Evolutionary conservation across 805 yeast genomes (phyloP).

Genomic region (Pichia kluyveri): DNA sequence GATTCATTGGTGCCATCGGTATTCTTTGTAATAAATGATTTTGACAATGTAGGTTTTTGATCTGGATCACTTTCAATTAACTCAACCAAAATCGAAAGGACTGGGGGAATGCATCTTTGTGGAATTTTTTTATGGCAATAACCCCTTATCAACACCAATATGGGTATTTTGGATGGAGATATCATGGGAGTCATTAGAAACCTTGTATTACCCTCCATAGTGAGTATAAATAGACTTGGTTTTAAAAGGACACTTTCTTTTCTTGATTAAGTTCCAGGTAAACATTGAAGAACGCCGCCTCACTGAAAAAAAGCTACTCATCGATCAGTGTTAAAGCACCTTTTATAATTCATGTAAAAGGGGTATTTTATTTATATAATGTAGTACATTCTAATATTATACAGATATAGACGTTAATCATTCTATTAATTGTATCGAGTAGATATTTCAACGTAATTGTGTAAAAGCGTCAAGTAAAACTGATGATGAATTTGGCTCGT

Average conservation of each 20-base stretch:
- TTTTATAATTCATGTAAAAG: too few species aligned
- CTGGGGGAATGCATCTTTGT: constrained; percentile 27
- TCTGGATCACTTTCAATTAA: constrained; percentile 25
- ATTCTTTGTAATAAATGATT: not conserved
- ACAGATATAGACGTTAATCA: too few species aligned
- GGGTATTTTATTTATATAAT: not conserved
- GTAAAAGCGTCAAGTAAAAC: constrained; percentile 65
- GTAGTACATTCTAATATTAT: too few species aligned
- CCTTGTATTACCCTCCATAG: not conserved
- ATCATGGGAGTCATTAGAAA: constrained; percentile 30
- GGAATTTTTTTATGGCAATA: constrained; percentile 37
- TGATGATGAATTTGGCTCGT: constrained; percentile 49
- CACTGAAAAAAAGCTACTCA: too few species aligned
- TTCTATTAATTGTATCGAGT: too few species aligned
- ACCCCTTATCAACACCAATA: constrained; percentile 38
- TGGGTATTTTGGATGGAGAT: constrained; percentile 47
- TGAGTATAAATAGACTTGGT: not conserved
- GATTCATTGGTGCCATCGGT: not conserved
- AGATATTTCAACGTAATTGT: constrained; percentile 44
- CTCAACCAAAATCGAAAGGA: constrained; percentile 34
- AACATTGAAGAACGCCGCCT: too few species aligned
- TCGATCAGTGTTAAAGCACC: too few species aligned
- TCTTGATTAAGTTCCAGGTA: not conserved
- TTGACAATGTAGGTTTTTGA: not conserved
- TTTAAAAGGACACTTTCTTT: too few species aligned